phyloP scores from a whole-genome alignment of 495 filamentous ascomycete species.

The Lichenothelia convexa region DNA sequence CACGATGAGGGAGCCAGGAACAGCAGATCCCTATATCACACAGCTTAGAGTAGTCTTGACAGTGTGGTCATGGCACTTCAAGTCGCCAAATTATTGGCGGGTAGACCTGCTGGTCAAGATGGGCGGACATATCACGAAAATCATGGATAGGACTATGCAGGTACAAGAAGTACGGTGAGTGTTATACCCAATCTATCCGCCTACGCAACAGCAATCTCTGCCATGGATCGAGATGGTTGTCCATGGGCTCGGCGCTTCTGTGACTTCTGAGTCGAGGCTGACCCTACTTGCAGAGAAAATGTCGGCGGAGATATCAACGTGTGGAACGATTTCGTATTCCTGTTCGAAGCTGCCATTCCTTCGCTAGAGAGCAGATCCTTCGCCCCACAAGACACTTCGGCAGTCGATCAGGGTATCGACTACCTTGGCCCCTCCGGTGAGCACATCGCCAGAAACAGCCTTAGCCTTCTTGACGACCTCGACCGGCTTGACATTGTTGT shows the following conservation, averaged over 20 bases:
- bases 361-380: conserved; percentile 21
- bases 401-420: conserved; percentile 8
- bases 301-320: conserved; percentile 15
- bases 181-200: no score
- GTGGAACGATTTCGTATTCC: conserved; percentile 17
- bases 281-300: conserved; percentile 4
- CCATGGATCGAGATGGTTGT: no score
- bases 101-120: conserved; percentile 17
- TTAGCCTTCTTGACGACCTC: conserved; percentile 58
- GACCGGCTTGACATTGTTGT: conserved; percentile 71
- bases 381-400: conserved; percentile 15
- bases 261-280: neutral
- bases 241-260: neutral
- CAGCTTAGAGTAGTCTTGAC: conserved; percentile 16
- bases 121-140: conserved; percentile 15
- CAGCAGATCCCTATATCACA: conserved; percentile 9
- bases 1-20: no score
- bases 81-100: conserved; percentile 15
- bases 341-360: conserved; percentile 19
- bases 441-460: conserved; percentile 64
- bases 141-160: conserved; percentile 13
- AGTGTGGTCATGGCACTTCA: conserved; percentile 21
- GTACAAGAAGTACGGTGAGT: conserved; percentile 4
- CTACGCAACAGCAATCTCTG: no score
- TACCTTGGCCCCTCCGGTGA: conserved; percentile 18